Base-by-base conservation (phyloP, 2,329 filamentous ascomycete genomes). In the Penicillium psychrosexuale region DNA sequence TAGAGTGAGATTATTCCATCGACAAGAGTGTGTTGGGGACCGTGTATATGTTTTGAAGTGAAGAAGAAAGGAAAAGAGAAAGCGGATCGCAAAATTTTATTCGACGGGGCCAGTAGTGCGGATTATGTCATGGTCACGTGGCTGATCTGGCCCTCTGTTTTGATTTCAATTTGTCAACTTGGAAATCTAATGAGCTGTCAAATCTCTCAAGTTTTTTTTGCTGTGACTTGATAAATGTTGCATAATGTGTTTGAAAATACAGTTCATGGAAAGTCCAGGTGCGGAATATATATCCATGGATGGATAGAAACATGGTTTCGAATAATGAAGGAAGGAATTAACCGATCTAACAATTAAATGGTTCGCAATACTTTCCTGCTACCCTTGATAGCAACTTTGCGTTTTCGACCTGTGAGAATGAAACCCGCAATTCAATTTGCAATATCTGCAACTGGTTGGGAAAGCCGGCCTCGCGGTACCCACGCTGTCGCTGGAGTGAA, bases 21-120 rank as follows among this genome's bases (percentile, higher is more conserved):
- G 61, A 69, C 74, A 76, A 76, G 74, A 73, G 73, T 75, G 76
- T 75, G 67, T 69, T 72, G 71, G 72, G 73, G 74, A 76, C 74
- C 74, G 72, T 66, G 61, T n/a, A 63, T 61, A 61, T 68, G 52
- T 55, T 55, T 51, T 55, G 52, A 66, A 63, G 61, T 65, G 57
- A 63, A 64, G 60, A 61, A 60, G 53, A 58, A 61, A 57, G 59
- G 34, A 60, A 63, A 62, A 52, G 55, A 53, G 46, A 63, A 61
- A 55, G 51, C 52, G 30, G 30, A 1, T n/a, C 47, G 52, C 39
- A 43, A 33, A 48, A 13, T 55, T 55, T 55, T 51, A 55, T 45
- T 55, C 47, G 13, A 30, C 13, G 15, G 31, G 28, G 5, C 17
- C 39, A 27, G 37, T 55, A 51, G 52, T 47, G 52, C 13, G 15